Evolutionary conservation across 2,329 filamentous ascomycete species (phyloP).

Genomic region (Teratosphaeria pseudoeucalypti): DNA sequence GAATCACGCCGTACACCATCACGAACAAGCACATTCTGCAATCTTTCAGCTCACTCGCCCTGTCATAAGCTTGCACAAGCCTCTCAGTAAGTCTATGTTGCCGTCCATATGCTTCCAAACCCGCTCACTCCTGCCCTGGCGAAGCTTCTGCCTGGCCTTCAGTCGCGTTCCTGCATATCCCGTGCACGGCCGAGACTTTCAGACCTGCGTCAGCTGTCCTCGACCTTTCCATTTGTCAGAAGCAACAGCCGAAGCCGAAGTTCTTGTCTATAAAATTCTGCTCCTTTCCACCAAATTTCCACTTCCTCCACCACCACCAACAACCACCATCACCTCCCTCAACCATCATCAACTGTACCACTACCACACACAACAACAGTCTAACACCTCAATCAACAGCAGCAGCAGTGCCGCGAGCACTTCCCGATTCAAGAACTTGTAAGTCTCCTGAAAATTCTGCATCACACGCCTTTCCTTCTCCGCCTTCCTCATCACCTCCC

Average conservation of each 20-base stretch:
- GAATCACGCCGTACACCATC: background rate
- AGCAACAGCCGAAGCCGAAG: background rate
- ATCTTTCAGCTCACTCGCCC: background rate
- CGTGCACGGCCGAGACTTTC: background rate
- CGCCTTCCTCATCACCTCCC: background rate
- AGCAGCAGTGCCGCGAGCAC: background rate
- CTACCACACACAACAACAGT: background rate
- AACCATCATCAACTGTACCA: constrained; percentile 3
- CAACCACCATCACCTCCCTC: constrained; percentile 2
- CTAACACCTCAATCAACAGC: background rate
- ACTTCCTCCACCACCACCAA: constrained; percentile 4
- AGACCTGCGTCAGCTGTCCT: background rate
- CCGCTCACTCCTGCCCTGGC: background rate
- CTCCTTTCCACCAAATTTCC: constrained; percentile 1
- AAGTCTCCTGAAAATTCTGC: background rate
- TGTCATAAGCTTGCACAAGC: background rate
- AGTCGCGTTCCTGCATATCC: background rate
- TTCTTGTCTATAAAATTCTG: background rate
- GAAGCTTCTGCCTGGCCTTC: background rate
- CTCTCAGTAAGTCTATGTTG: background rate
- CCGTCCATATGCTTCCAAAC: background rate
- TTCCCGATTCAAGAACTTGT: background rate
- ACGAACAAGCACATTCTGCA: background rate
- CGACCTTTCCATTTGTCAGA: background rate
- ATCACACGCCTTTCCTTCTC: background rate